Base-by-base conservation (phyloP, 768 basidiomycete species). In the Sporobolomyces phaffii region DNA sequence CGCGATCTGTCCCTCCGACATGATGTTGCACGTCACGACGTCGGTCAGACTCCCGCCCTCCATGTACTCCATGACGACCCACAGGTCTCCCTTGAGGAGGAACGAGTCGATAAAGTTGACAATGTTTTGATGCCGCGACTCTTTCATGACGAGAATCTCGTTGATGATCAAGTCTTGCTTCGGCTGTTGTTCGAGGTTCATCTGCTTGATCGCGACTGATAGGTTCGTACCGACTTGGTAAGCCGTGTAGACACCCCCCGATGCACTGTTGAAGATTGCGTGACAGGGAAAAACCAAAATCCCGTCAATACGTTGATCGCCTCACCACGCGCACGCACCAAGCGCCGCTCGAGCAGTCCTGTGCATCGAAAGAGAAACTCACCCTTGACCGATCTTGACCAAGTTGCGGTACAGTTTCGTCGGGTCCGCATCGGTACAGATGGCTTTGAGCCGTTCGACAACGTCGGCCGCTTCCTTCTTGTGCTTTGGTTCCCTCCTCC, bases 131-230 rank as follows among this genome's bases (percentile, higher is more conserved):
- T 92, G 91, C 15, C 64, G 51, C 22, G 89, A 90, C 28, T 91
- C 87, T 28, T 93, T 89, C 96, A 99, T 98, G 76, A 98, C 96
- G 70, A 99, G 85, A 72, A 98, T 98, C 79, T 99, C 96, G 79
- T 99, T 98, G 81, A 99, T 98, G 81, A 99, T 98, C 54, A 99
- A 83, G 76, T 98, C 94, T 79, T 98, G 97, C 83, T 98, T 98
- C 45, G 96, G 96, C 75, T 98, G 96, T 80, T 98, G 96, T 79
- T 98, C 93, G 34, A 99, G 83, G 81, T 99, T 96, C 96, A 98
- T 99, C 79, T 98, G 94, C 79, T 99, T 99, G 84, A 99, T 99
- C 45, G 96, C 96, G 38, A 98, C 96, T 15, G 86, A 88, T 36
- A 90, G 74, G 78, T 96, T 94, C 34, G 90, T 91, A 45, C 93